Base-by-base conservation (phyloP, 2,329 filamentous ascomycete species). In the Arthrocladium fulminans region DNA sequence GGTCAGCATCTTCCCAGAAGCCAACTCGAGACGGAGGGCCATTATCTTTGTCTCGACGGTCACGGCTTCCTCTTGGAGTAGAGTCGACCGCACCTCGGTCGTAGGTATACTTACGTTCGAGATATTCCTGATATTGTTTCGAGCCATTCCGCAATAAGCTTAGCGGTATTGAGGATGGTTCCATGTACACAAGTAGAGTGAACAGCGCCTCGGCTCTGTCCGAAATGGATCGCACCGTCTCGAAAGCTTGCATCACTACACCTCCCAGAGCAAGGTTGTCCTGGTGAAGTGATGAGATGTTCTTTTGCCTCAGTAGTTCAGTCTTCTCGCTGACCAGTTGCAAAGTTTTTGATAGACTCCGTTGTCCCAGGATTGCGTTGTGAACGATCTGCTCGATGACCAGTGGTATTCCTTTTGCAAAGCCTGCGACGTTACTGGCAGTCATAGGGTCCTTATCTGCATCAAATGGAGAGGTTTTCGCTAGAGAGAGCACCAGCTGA, bases 321-420 rank as follows among this genome's bases (percentile, higher is more conserved):
- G 32, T 17, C 7, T 40, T 47, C 10, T 25, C 8, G 3, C n/a
- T 22, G 13, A 47, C 45, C 9, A 17, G n/a, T 17, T 27, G 30
- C 4, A 47, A 20, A 17, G 37, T 40, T 9, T 19, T 25, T 17
- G 4, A 6, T 5, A 47, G n/a, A n/a, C 12, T 39, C 13, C 20
- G 3, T 40, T 24, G 4, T 10, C 9, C 10, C 3, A 47, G 23
- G 13, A 38, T 3, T 7, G 45, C 45, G 17, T 39, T 38, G 8
- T 38, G 23, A 40, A 47, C 32, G 45, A 40, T 20, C 17, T 47
- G 45, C 23, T 47, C 45, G 19, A 47, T 47, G 12, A 40, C 10
- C 9, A 47, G n/a, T 17, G 45, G 45, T 15, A 47, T 24, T 6
- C 45, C 45, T 27, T 20, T 20, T 8, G 45, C 22, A 22, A 47